A percentile compares a stretch with the other conserved stretches of the same genome.
phyloP scores from a whole-genome alignment of 371 early-diverging fungal species.

The Parasitella parasitica region DNA sequence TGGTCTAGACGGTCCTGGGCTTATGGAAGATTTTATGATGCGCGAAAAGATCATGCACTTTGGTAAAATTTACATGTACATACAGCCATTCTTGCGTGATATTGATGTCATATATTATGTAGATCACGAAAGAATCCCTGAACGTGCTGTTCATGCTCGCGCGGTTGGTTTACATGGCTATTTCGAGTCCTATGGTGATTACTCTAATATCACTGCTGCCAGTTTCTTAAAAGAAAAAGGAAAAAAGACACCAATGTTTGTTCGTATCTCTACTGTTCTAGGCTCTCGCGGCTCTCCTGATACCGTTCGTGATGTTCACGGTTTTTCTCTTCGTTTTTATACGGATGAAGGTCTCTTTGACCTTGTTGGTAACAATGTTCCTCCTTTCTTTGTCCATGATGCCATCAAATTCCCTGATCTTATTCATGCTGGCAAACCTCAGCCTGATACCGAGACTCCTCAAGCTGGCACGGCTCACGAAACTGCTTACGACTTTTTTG shows the following conservation, averaged over 20 bases:
- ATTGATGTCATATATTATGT: too few species aligned
- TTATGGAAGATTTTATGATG: constrained; percentile 50
- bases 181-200: constrained; percentile 46
- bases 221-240: constrained; percentile 34
- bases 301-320: constrained; percentile 58
- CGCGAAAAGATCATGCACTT: constrained; percentile 58
- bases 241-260: constrained; percentile 55
- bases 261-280: constrained; percentile 59
- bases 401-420: constrained; percentile 53
- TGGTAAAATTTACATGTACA: constrained; percentile 22
- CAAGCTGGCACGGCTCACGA: constrained; percentile 53
- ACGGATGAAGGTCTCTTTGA: constrained; percentile 51
- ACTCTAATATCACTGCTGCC: constrained; percentile 48
- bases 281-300: constrained; percentile 51
- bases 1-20: constrained; percentile 46
- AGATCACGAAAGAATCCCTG: constrained; percentile 53
- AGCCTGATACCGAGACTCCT: constrained; percentile 49
- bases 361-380: constrained; percentile 47
- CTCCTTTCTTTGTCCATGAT: constrained; percentile 54
- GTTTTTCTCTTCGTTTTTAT: constrained; percentile 63
- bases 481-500: constrained; percentile 54
- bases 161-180: constrained; percentile 58
- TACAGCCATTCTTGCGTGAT: not conserved
- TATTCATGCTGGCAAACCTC: constrained; percentile 52
- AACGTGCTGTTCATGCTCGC: constrained; percentile 57